Conservation (phyloP, 495 filamentous ascomycete genomes). For the Echria macrotheca region DNA sequence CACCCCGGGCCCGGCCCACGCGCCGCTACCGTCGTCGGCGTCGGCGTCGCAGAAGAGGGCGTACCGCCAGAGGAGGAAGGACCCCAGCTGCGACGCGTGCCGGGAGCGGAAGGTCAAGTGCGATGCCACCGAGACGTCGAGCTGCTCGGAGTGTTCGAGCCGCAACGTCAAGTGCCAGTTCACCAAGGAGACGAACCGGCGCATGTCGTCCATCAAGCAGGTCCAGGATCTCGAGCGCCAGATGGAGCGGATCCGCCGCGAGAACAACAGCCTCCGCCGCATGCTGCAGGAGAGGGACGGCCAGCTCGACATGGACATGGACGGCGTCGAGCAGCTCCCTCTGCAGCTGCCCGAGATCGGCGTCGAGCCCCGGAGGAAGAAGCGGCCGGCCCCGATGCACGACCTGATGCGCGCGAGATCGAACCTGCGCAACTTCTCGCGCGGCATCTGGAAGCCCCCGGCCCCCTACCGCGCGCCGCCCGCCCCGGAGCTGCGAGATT, state of each 20-base stretch:
- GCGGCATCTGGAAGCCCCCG: conserved; percentile 78
- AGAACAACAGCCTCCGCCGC: conserved; percentile 65
- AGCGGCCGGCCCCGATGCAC: conserved; percentile 53
- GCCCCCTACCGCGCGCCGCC: conserved; percentile 60
- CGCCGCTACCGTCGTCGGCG: conserved; percentile 36
- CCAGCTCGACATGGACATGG: conserved; percentile 54
- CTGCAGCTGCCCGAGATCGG: conserved; percentile 68
- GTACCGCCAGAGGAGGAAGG: conserved; percentile 90
- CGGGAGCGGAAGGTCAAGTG: conserved; percentile 98
- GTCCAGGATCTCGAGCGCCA: conserved; percentile 96
- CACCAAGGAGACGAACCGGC: conserved; percentile 96
- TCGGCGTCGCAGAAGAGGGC: conserved; percentile 77
- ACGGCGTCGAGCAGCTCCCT: conserved; percentile 50
- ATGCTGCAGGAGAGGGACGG: conserved; percentile 46
- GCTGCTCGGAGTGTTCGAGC: conserved; percentile 94
- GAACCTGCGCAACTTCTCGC: conserved; percentile 68
- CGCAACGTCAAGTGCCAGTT: conserved; percentile 96
- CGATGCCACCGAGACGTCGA: conserved; percentile 91
- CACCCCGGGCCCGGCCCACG: conserved; percentile 45
- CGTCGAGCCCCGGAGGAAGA: conserved; percentile 56
- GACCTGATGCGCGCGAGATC: conserved; percentile 66
- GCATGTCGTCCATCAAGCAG: conserved; percentile 99
- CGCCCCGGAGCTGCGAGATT: conserved; percentile 45
- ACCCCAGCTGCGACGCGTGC: conserved; percentile 96
- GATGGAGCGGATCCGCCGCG: conserved; percentile 64